Percentiles rank a stretch among this genome's conserved stretches.
These are phyloP conservation scores for Brassica rapa DNA, from an alignment of 345 rosid genomes.

Conservation along the genomic window DNA sequence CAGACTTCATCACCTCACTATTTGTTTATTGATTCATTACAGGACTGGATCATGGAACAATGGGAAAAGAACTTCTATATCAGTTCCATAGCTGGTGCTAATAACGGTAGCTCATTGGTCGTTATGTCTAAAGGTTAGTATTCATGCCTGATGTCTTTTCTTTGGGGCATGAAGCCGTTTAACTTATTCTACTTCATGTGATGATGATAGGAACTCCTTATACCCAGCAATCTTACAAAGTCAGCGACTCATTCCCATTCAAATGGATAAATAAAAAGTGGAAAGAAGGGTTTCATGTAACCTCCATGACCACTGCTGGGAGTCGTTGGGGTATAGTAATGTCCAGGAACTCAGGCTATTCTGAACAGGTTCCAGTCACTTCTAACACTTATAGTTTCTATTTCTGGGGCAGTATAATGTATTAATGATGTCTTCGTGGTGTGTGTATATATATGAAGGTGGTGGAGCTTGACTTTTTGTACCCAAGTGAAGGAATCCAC, in stretches of 20 bases:
- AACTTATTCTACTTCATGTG: constrained; percentile 19
- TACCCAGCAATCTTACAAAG: constrained; percentile 97
- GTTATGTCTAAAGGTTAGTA: constrained; percentile 91
- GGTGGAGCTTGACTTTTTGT: constrained; percentile 91
- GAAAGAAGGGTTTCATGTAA: constrained; percentile 98
- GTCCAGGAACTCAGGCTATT: constrained; percentile 88
- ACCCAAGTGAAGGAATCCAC: constrained; percentile 95
- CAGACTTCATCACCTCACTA: constrained; percentile 13
- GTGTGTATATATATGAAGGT: constrained; percentile 40
- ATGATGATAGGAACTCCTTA: constrained; percentile 73
- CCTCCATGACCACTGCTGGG: constrained; percentile 95
- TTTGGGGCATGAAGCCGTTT: background rate
- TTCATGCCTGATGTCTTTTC: background rate
- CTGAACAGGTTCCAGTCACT: constrained; percentile 66
- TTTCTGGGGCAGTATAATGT: background rate
- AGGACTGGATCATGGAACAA: constrained; percentile 99
- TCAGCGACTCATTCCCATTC: constrained; percentile 93
- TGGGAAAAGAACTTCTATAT: constrained; percentile 96
- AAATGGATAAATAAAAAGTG: constrained; percentile 98
- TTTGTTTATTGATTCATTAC: constrained; percentile 35
- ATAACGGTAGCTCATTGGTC: constrained; percentile 88
- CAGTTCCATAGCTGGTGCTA: constrained; percentile 92
- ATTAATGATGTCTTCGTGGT: constrained; percentile 15
- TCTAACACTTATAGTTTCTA: background rate
- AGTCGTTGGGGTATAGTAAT: constrained; percentile 94